These are phyloP conservation scores for Epichloe baconii DNA, from an alignment of 2,329 filamentous ascomycete species.

Conservation along the genomic window DNA sequence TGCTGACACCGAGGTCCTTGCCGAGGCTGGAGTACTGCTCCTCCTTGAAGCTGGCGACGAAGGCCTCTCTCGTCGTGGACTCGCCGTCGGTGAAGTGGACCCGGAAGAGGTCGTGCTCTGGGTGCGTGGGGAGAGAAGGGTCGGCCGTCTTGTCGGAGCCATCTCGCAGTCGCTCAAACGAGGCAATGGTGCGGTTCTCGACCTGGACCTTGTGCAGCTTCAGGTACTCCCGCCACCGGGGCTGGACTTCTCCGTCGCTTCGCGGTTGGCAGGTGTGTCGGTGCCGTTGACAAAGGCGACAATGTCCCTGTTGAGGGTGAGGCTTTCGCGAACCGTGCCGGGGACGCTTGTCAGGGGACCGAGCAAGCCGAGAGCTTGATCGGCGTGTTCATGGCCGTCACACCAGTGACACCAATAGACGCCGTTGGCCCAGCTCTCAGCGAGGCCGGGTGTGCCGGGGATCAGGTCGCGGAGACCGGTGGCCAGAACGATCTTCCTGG, in stretches of 20 bases:
- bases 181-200: conserved; percentile 40
- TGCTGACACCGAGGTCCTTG: conserved; percentile 30
- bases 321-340: conserved; percentile 34
- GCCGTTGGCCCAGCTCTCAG: conserved; percentile 43
- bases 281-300: conserved; percentile 48
- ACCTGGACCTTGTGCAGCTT: conserved; percentile 35
- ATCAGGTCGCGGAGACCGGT: conserved; percentile 44
- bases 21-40: conserved; percentile 36
- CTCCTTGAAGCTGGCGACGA: conserved; percentile 35
- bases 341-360: conserved; percentile 30
- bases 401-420: conserved; percentile 55
- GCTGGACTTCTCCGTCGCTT: conserved; percentile 23
- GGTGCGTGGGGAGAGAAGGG: conserved; percentile 27
- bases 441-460: conserved; percentile 39
- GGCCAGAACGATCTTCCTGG: conserved; percentile 42
- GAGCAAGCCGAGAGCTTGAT: conserved; percentile 43
- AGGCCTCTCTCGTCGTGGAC: conserved; percentile 33
- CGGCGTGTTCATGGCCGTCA: conserved; percentile 47
- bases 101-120: conserved; percentile 42
- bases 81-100: conserved; percentile 36
- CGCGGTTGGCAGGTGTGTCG: conserved; percentile 30
- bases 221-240: conserved; percentile 36
- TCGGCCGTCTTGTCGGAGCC: conserved; percentile 24
- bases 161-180: conserved; percentile 32
- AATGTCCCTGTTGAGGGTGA: conserved; percentile 41